Base-by-base conservation (phyloP, 2,329 filamentous ascomycete species). In the Claviceps humidiphila region DNA sequence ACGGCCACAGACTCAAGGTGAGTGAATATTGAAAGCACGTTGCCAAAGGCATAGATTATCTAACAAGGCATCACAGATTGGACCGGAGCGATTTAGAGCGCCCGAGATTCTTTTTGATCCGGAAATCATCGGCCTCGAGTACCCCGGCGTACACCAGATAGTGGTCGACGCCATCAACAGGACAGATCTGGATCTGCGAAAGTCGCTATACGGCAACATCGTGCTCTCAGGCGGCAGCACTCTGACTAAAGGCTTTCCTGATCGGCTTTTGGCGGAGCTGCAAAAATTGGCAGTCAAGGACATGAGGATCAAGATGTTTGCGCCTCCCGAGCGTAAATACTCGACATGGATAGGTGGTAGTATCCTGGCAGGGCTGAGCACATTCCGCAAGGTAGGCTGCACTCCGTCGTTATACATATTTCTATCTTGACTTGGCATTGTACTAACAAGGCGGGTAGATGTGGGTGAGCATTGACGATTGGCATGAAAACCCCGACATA, bases 391-490 rank as follows among this genome's bases (percentile, higher is more conserved):
- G 86, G 89, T 93, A 69, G 67, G 77, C 20, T 26, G 16, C 40
- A 17, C 17, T 34, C 9, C 30, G 9, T 34, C 4, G 30, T 11
- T 11, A 34, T 11, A 34, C 8, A 1, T 22, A 7, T 13, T 8
- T 17, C 17, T 17, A 11, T 20, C n/a, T 20, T 22, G 20, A 16
- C 20, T 44, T 26, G 13, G 16, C 22, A 66, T 26, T 30, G n/a
- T 46, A 16, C 30, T 37, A 24, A 39, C 34, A 40, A 6, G 16
- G 38, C 13, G 34, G 14, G 40, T 66, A 95, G 91, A 98, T 98
- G 93, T 97, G 93, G 89, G 93, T 98, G 64, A 95, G 89, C 71
- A 91, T 95, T 66, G 93, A 97, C 66, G 93, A 98, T 75, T 98
- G 93, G 93, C 93, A 98, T 68, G 93, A 98, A 77, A 95, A 98